Evolutionary conservation across 371 early-diverging fungal species (phyloP).

Genomic region (Mortierella sp.): DNA sequence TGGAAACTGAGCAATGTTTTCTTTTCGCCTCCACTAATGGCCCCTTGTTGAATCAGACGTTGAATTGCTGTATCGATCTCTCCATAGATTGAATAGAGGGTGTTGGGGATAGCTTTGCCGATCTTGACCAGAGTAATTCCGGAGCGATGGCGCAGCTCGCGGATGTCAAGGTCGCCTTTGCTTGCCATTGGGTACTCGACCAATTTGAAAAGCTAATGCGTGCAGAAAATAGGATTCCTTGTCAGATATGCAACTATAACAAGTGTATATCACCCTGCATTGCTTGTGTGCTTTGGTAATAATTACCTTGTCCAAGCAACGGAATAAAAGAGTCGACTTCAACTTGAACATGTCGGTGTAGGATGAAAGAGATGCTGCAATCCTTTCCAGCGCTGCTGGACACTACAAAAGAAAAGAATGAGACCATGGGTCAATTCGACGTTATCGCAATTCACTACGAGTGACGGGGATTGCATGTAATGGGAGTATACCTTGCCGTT

Average conservation of each 20-base stretch:
- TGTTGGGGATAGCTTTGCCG: constrained; percentile 64
- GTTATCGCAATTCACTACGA: background rate
- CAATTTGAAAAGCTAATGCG: constrained; percentile 39
- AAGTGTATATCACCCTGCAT: background rate
- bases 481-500: constrained; percentile 30
- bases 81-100: constrained; percentile 52
- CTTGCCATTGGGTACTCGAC: constrained; percentile 33
- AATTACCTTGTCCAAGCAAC: constrained; percentile 61
- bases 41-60: constrained; percentile 31
- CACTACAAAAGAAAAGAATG: constrained; percentile 11
- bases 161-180: constrained; percentile 8
- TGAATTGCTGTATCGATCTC: constrained; percentile 53
- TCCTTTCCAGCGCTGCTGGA: constrained; percentile 29
- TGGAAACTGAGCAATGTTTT: constrained; percentile 59
- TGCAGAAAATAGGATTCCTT: background rate
- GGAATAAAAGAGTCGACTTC: constrained; percentile 48
- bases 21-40: constrained; percentile 48
- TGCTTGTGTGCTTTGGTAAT: background rate
- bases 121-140: constrained; percentile 62
- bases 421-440: background rate
- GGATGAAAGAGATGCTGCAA: constrained; percentile 27
- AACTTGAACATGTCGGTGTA: constrained; percentile 53
- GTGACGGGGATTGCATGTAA: no score
- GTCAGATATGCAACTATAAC: background rate
- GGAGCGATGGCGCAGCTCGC: constrained; percentile 61